Evolutionary conservation across 139 green algal genomes (phyloP).

Genomic region (Chlorella sp.): DNA sequence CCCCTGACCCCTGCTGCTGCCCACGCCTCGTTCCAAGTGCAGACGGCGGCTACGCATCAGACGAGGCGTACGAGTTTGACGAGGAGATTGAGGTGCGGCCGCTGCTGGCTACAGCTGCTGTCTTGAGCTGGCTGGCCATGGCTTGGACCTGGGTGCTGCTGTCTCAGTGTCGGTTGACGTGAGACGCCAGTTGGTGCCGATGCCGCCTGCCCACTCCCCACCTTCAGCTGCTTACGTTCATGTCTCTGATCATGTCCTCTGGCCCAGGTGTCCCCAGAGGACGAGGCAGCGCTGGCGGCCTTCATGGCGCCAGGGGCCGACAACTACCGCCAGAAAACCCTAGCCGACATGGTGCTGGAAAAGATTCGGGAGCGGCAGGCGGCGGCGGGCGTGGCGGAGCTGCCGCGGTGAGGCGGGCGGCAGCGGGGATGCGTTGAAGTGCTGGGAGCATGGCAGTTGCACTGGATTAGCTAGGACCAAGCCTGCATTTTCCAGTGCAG

Average conservation of each 20-base stretch:
- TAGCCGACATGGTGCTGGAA: slow-evolving; percentile 92
- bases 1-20: too few relatives aligned
- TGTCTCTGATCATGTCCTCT: too few relatives aligned
- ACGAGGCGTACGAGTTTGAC: slow-evolving; percentile 29
- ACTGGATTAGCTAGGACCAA: neutral
- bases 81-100: slow-evolving; percentile 51
- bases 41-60: neutral
- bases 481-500: neutral
- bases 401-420: slow-evolving; percentile 21
- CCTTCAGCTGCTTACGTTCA: too few relatives aligned
- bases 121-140: too few relatives aligned
- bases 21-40: neutral
- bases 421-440: neutral
- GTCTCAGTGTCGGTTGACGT: too few relatives aligned
- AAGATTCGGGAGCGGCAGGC: slow-evolving; percentile 74
- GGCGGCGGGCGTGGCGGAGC: slow-evolving; percentile 29
- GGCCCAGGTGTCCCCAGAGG: slow-evolving; percentile 72
- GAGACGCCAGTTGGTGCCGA: too few relatives aligned
- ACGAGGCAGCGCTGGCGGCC: slow-evolving; percentile 83
- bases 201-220: too few relatives aligned
- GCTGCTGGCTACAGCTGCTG: too few relatives aligned
- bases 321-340: slow-evolving; percentile 60
- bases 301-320: slow-evolving; percentile 70
- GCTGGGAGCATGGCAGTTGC: neutral
- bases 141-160: too few relatives aligned